Evolutionary conservation across 768 basidiomycete genomes (phyloP).

Genomic region (Phanerodontia chrysosporium): DNA sequence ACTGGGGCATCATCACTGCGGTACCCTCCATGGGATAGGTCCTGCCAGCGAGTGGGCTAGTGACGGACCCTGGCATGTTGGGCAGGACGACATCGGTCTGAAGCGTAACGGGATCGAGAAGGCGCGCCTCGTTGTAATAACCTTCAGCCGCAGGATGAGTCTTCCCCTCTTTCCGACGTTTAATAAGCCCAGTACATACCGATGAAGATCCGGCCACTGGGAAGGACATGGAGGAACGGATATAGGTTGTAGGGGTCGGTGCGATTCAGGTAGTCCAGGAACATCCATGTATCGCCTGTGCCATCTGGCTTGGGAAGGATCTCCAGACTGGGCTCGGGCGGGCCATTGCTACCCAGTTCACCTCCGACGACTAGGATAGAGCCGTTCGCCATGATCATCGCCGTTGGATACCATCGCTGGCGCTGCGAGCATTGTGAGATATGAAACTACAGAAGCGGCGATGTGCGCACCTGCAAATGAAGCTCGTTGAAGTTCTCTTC

Average conservation of each 20-base stretch:
- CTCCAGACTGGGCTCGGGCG: conserved; percentile 66
- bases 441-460: background rate
- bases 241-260: conserved; percentile 82
- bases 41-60: conserved; percentile 66
- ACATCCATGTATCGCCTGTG: conserved; percentile 48
- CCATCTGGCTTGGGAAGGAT: conserved; percentile 64
- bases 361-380: conserved; percentile 73
- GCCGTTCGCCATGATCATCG: conserved; percentile 69
- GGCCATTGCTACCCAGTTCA: conserved; percentile 64
- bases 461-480: conserved; percentile 48
- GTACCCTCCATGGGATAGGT: conserved; percentile 77
- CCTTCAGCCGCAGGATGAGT: conserved; percentile 31
- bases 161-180: background rate
- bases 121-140: conserved; percentile 79
- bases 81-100: conserved; percentile 56
- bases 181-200: conserved; percentile 36
- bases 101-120: conserved; percentile 65
- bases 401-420: conserved; percentile 71
- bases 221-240: conserved; percentile 70
- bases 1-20: conserved; percentile 63
- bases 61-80: conserved; percentile 72
- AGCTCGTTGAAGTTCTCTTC: conserved; percentile 62
- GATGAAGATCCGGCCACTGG: conserved; percentile 65
- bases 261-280: conserved; percentile 61
- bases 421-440: conserved; percentile 29